These are phyloP conservation scores for Agaricus blazei DNA, from an alignment of 768 basidiomycete genomes.

Conservation along the genomic window DNA sequence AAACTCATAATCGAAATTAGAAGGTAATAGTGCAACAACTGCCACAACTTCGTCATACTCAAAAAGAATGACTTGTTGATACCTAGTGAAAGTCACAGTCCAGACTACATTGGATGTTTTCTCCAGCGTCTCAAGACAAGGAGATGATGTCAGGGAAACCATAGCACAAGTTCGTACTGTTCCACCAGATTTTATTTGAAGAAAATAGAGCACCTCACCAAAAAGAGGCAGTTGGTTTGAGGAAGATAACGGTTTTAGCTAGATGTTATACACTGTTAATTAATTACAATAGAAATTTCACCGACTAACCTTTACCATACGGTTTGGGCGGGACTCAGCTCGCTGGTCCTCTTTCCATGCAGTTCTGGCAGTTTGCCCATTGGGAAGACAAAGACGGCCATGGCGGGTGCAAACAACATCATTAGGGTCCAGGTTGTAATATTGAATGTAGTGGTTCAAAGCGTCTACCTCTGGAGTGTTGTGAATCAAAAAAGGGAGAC, in stretches of 20 bases:
- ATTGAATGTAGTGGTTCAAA: not conserved
- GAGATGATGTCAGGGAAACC: not conserved
- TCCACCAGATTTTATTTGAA: not conserved
- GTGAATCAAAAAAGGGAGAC: not conserved
- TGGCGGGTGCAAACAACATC: not conserved
- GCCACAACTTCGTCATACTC: not conserved
- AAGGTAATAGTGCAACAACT: slow-evolving; percentile 3
- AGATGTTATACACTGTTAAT: not conserved
- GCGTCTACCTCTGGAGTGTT: not conserved
- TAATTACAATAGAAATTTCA: not conserved
- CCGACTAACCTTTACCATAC: slow-evolving; percentile 27
- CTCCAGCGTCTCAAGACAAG: not conserved
- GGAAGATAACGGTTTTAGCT: not conserved
- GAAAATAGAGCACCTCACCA: slow-evolving; percentile 5
- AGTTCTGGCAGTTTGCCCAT: slow-evolving; percentile 29
- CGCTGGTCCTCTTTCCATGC: slow-evolving; percentile 26
- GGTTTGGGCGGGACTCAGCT: slow-evolving; percentile 18
- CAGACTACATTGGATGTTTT: not conserved
- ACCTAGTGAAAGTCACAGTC: not conserved
- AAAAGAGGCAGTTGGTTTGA: not conserved
- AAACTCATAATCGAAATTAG: not conserved
- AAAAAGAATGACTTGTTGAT: not conserved
- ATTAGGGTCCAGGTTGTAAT: not conserved
- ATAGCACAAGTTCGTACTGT: not conserved
- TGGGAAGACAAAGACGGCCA: slow-evolving; percentile 24